Evolutionary conservation across 164 flowering plant genomes (phyloP).

Genomic region (Vitis rupestris): DNA sequence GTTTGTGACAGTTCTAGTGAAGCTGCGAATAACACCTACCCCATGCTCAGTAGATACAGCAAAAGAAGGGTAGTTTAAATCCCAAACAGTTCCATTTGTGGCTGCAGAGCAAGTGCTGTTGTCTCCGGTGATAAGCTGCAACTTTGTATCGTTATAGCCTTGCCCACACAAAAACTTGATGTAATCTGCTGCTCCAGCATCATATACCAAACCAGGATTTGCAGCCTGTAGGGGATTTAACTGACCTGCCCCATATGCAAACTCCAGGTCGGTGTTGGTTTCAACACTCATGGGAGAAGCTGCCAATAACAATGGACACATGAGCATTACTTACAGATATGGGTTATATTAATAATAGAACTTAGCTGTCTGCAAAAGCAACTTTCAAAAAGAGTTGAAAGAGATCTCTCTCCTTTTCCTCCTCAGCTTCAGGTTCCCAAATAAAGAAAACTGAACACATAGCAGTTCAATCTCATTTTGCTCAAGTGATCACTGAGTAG

Average conservation of each 20-base stretch:
- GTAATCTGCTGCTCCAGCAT: conserved; percentile 7
- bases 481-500: too few relatives aligned
- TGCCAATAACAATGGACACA: background rate
- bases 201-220: conserved; percentile 9
- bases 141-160: conserved; percentile 1
- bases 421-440: too few relatives aligned
- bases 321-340: too few relatives aligned
- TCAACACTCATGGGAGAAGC: conserved; percentile 6
- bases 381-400: too few relatives aligned
- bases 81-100: background rate
- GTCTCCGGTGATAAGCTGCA: background rate
- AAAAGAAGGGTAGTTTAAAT: conserved; percentile 14
- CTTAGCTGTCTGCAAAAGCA: too few relatives aligned
- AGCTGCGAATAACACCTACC: background rate
- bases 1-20: conserved; percentile 11
- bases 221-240: conserved; percentile 12
- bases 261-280: conserved; percentile 7
- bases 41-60: background rate
- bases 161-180: conserved; percentile 13
- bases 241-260: conserved; percentile 20
- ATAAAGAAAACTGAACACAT: too few relatives aligned
- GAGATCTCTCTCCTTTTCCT: too few relatives aligned
- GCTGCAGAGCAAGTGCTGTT: conserved; percentile 1
- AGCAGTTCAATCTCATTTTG: too few relatives aligned
- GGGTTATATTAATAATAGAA: too few relatives aligned